Evolutionary conservation across 2,329 filamentous ascomycete genomes (phyloP), one percentile per base, ranked within the genome.

Genomic region (Fusarium xylarioides): DNA sequence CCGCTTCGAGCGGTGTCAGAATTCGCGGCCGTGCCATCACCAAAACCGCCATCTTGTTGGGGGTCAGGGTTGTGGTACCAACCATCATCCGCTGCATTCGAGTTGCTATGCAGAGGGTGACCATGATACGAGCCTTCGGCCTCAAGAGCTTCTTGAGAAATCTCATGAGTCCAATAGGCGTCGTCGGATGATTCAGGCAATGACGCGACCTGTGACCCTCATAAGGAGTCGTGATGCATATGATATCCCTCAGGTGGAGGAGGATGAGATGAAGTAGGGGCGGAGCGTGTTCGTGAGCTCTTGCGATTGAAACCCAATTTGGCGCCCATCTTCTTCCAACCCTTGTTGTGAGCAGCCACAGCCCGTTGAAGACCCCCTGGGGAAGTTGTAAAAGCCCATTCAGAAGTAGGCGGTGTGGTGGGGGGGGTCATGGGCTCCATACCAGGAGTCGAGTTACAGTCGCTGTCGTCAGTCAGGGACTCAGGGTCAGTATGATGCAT

Each of bases 371-470:
- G 80, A 19, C 85, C 84, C n/a, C 85, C 86, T 0, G 87, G 87
- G 10, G 88, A 88, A 2, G 85, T 80, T 69, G 82, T 82, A 71
- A 88, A 87, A 7, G 82, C 80, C 82, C 86, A 89, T 69, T 91
- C 88, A 0, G 88, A 86, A 2, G 87, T 89, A 0, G 92, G 92
- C 38, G 93, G 91, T 7, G 91, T 93, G 5, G 89, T 93, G 2
- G 92, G 92, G 0, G 93, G 93, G 7, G 93, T 95, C 85, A 94
- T 91, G 7, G 87, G 91, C 77, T 92, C 91, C 67, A 85, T 83
- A 32, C 82, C 79, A 54, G 86, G 81, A 38, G 89, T 85, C 57
- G 90, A 91, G 64, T 86, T 86, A n/a, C 87, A 86, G 63, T 87
- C 88, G 66, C 88, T 92, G 79, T 93, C 92, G 74, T 94, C 92